Evolutionary conservation across 441 rosid genomes (phyloP).

Genomic region (Eutrema salsugineum): DNA sequence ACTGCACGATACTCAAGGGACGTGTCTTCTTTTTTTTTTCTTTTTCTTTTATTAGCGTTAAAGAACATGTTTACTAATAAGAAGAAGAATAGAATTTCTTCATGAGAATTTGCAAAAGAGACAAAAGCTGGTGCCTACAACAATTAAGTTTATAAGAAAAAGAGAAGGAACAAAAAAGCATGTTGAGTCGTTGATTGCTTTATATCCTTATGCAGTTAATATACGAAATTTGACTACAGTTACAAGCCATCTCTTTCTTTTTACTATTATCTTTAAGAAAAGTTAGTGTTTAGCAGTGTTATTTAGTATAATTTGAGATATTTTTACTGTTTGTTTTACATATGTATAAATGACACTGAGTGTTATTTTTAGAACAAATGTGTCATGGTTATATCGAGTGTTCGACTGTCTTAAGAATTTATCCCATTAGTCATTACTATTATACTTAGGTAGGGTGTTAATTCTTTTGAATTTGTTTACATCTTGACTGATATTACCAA

Average conservation of each 20-base stretch:
- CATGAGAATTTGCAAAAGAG: slow-evolving; percentile 22
- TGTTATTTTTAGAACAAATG: too few species aligned
- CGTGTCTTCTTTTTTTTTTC: slow-evolving; percentile 22
- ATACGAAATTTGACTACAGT: not conserved
- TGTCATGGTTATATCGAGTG: not conserved
- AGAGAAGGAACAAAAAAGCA: not conserved
- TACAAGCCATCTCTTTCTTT: not conserved
- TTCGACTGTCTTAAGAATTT: not conserved
- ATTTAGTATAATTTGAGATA: too few species aligned
- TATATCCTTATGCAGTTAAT: not conserved
- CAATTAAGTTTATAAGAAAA: not conserved
- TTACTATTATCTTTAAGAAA: not conserved
- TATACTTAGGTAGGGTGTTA: not conserved
- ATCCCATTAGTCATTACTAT: not conserved
- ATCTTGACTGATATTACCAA: not conserved
- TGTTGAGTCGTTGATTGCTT: not conserved
- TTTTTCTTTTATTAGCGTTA: not conserved
- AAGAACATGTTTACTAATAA: not conserved
- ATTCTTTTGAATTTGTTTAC: not conserved
- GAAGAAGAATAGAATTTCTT: not conserved
- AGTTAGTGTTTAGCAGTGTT: not conserved
- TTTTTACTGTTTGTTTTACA: too few species aligned
- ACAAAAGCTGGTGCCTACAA: slow-evolving; percentile 27
- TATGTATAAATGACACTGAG: too few species aligned
- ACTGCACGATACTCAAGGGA: slow-evolving; percentile 29